Percentiles rank a stretch among this genome's conserved stretches.
These are phyloP conservation scores for Backusella liffmaniae DNA, from an alignment of 192 early-diverging fungal species.

Conservation along the genomic window DNA sequence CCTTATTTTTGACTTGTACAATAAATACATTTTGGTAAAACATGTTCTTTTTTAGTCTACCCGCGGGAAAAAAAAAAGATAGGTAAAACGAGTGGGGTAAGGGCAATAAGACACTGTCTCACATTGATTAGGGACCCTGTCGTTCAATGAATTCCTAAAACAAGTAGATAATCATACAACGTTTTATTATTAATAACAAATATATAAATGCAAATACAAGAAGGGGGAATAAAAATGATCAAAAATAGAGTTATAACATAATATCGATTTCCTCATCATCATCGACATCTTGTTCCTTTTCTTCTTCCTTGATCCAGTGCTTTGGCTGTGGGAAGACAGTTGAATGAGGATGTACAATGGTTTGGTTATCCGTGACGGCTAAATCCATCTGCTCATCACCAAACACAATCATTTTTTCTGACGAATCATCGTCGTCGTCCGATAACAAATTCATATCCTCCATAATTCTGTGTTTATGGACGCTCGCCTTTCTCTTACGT, in stretches of 20 bases:
- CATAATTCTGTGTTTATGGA: constrained; percentile 20
- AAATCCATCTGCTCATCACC: constrained; percentile 27
- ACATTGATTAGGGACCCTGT: not conserved
- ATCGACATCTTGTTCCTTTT: not conserved
- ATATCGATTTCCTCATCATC: constrained; percentile 16
- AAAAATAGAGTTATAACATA: constrained; percentile 1
- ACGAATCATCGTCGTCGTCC: constrained; percentile 2
- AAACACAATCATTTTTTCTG: constrained; percentile 12
- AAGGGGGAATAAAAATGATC: not conserved
- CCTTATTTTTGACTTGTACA: not conserved
- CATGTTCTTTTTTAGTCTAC: not conserved
- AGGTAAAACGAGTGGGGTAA: not conserved
- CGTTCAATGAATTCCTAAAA: not conserved
- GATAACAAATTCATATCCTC: constrained; percentile 17
- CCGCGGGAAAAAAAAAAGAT: not conserved
- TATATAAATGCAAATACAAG: not conserved
- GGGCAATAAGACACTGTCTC: not conserved
- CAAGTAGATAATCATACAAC: not conserved
- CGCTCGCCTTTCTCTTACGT: constrained; percentile 21
- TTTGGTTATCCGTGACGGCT: constrained; percentile 26
- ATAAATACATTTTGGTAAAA: not conserved
- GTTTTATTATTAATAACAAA: not conserved
- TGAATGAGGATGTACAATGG: constrained; percentile 16
- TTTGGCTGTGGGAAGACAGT: not conserved
- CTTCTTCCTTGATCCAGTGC: not conserved